Percentiles rank a stretch among this genome's conserved stretches.
These are phyloP conservation scores for Penicillium mononematosum DNA, from an alignment of 495 filamentous ascomycete genomes.

Conservation along the genomic window DNA sequence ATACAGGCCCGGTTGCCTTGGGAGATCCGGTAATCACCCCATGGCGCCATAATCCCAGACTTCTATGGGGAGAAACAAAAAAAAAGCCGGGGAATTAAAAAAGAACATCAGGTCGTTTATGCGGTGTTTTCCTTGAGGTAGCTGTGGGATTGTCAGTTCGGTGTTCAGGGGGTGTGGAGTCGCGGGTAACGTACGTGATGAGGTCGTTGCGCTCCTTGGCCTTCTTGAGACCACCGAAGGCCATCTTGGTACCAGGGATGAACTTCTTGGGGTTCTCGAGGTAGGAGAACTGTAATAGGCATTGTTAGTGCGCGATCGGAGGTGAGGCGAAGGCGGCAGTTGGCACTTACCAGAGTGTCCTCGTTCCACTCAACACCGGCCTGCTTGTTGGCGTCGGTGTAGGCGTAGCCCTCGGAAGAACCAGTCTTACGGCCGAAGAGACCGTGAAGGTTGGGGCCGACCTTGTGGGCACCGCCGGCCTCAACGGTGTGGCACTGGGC, in stretches of 20 bases:
- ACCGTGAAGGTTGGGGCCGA: conserved; percentile 94
- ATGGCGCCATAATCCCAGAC: conserved; percentile 29
- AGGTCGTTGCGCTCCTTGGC: conserved; percentile 98
- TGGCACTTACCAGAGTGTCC: conserved; percentile 72
- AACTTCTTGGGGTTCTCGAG: conserved; percentile 93
- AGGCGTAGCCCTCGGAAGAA: conserved; percentile 85
- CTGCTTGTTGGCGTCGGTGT: conserved; percentile 99
- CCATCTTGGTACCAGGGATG: conserved; percentile 99
- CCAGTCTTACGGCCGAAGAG: conserved; percentile 97
- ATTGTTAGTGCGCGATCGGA: conserved; percentile 14
- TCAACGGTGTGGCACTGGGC: conserved; percentile 97
- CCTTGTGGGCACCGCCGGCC: conserved; percentile 86
- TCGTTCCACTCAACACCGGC: conserved; percentile 90
- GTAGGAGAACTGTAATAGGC: conserved; percentile 64
- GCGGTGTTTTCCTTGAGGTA: conserved; percentile 64
- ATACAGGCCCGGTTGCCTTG: conserved; percentile 40
- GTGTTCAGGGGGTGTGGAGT: not conserved
- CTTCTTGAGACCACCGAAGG: conserved; percentile 99
- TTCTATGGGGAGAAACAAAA: conserved; percentile 28
- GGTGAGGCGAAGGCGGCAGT: not conserved
- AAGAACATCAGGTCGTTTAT: conserved; percentile 46
- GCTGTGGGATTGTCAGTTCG: conserved; percentile 35
- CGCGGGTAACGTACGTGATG: conserved; percentile 72
- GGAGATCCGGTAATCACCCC: conserved; percentile 26
- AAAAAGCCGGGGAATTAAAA: conserved; percentile 19